A percentile compares a stretch with the other conserved stretches of the same genome.
These are phyloP conservation scores for Rhodotorula mucilaginosa DNA, from an alignment of 1,284 basidiomycete genomes.

Conservation along the genomic window DNA sequence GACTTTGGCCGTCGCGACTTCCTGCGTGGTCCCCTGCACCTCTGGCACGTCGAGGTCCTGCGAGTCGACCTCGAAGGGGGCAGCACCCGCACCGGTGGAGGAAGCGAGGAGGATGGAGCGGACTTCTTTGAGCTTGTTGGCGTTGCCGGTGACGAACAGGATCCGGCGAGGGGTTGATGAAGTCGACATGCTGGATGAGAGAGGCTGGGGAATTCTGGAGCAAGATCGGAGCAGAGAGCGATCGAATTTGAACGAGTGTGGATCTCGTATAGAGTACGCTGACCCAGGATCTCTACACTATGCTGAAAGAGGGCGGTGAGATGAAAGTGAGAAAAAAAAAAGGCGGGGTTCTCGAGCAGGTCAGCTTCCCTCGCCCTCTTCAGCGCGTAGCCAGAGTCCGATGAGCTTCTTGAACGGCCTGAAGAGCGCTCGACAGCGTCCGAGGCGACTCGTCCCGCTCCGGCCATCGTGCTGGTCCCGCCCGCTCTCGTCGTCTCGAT, in stretches of 20 bases:
- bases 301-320: too few relatives aligned
- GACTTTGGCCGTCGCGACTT: slow-evolving; percentile 88
- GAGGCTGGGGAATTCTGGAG: too few relatives aligned
- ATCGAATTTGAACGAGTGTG: too few relatives aligned
- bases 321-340: too few relatives aligned
- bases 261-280: too few relatives aligned
- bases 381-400: too few relatives aligned
- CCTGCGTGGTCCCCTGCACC: slow-evolving; percentile 85
- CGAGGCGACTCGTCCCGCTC: background rate
- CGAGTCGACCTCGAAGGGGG: slow-evolving; percentile 63
- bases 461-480: background rate
- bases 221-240: too few relatives aligned
- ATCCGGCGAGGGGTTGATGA: slow-evolving; percentile 9
- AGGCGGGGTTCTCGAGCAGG: too few relatives aligned
- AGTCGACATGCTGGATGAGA: slow-evolving; percentile 1
- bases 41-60: slow-evolving; percentile 78
- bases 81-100: background rate
- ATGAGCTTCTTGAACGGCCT: too few relatives aligned
- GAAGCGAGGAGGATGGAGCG: slow-evolving; percentile 64
- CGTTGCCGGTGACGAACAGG: slow-evolving; percentile 76
- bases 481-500: background rate
- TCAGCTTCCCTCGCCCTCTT: too few relatives aligned
- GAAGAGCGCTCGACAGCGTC: background rate
- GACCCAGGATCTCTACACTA: too few relatives aligned
- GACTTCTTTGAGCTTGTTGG: slow-evolving; percentile 89